phyloP scores from a whole-genome alignment of 192 early-diverging fungal species.

The Rhizophagus sp. region DNA sequence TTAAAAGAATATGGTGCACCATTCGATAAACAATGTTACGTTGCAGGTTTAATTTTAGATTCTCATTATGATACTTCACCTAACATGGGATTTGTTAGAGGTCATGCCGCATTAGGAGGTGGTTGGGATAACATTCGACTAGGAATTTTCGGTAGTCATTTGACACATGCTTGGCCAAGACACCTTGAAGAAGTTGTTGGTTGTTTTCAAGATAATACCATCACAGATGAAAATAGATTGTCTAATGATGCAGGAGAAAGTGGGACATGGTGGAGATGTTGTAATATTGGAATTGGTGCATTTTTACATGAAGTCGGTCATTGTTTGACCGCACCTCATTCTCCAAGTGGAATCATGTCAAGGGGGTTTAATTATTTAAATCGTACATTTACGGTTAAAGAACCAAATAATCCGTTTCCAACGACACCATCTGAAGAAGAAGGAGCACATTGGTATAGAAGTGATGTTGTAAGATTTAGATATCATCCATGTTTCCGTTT shows the following conservation, averaged over 20 bases:
- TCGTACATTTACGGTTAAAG: slow-evolving; percentile 65
- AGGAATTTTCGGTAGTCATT: slow-evolving; percentile 72
- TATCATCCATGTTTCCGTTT: slow-evolving; percentile 60
- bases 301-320: slow-evolving; percentile 70
- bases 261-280: slow-evolving; percentile 59
- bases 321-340: slow-evolving; percentile 55
- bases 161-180: slow-evolving; percentile 62
- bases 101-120: slow-evolving; percentile 69
- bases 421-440: slow-evolving; percentile 53
- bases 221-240: slow-evolving; percentile 52
- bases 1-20: slow-evolving; percentile 51
- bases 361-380: slow-evolving; percentile 69
- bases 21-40: slow-evolving; percentile 45
- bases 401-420: slow-evolving; percentile 48
- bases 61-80: slow-evolving; percentile 53
- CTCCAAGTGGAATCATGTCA: slow-evolving; percentile 60
- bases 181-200: slow-evolving; percentile 59
- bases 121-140: slow-evolving; percentile 48
- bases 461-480: slow-evolving; percentile 57
- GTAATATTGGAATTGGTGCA: slow-evolving; percentile 71
- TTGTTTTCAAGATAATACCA: slow-evolving; percentile 59
- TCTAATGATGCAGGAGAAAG: slow-evolving; percentile 65
- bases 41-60: slow-evolving; percentile 59
- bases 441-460: slow-evolving; percentile 71
- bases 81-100: slow-evolving; percentile 46